Conservation (phyloP, 2,329 filamentous ascomycete species). For the Didymellaceae sp. region DNA sequence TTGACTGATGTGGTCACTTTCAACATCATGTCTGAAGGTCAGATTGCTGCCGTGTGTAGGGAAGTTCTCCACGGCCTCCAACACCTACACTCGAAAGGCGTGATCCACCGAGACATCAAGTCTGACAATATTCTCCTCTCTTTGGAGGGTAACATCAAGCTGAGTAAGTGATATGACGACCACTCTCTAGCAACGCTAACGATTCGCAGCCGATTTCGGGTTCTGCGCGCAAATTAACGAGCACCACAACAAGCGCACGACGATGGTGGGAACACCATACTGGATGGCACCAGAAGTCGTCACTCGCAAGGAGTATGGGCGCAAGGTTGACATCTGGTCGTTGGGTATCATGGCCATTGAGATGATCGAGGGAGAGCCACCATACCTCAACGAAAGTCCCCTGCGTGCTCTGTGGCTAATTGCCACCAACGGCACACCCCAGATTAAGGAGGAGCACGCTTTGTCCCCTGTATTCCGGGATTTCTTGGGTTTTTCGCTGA, state of each 20-base stretch:
- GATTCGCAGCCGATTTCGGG: constrained; percentile 81
- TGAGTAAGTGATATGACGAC: constrained; percentile 68
- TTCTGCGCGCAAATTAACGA: constrained; percentile 99
- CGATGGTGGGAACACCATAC: constrained; percentile 98
- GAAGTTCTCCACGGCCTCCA: constrained; percentile 92
- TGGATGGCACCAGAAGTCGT: constrained; percentile 99
- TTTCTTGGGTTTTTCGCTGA: constrained; percentile 90
- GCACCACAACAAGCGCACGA: constrained; percentile 94
- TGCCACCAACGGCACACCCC: constrained; percentile 92
- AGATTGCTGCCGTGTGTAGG: constrained; percentile 93
- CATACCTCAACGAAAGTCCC: constrained; percentile 94
- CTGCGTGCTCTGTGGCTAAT: constrained; percentile 93
- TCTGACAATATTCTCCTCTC: constrained; percentile 97
- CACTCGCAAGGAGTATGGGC: constrained; percentile 94
- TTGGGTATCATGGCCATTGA: constrained; percentile 99
- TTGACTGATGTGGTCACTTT: constrained; percentile 98
- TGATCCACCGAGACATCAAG: constrained; percentile 99
- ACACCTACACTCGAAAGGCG: constrained; percentile 94
- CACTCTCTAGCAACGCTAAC: constrained; percentile 4
- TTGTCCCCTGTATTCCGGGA: constrained; percentile 84
- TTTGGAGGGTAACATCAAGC: constrained; percentile 93
- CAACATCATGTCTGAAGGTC: constrained; percentile 98
- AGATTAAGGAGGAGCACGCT: constrained; percentile 90
- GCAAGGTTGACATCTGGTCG: constrained; percentile 98
- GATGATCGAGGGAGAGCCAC: constrained; percentile 98